phyloP scores from a whole-genome alignment of 2,329 filamentous ascomycete genomes.

The Claviceps cyperi region DNA sequence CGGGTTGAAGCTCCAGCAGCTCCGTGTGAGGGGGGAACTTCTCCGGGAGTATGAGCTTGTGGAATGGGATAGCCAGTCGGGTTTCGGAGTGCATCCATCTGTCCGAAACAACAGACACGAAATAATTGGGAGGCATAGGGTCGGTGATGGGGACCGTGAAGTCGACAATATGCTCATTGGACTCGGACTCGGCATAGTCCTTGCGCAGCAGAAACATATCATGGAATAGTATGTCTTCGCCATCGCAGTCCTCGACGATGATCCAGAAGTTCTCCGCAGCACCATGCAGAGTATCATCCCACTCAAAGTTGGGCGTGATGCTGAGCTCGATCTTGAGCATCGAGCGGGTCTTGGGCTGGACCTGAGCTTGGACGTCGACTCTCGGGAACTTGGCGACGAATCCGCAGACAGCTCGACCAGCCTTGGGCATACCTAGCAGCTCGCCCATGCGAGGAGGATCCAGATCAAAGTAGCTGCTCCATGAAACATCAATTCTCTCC shows the following conservation, averaged over 20 bases:
- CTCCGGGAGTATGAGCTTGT: conserved; percentile 85
- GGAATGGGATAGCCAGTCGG: conserved; percentile 82
- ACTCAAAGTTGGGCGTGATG: conserved; percentile 88
- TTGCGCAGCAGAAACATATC: conserved; percentile 86
- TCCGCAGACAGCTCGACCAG: conserved; percentile 70
- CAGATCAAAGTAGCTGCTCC: conserved; percentile 87
- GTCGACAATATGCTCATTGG: conserved; percentile 88
- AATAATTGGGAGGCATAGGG: conserved; percentile 97
- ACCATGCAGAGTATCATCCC: conserved; percentile 84
- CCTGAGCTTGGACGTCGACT: conserved; percentile 81
- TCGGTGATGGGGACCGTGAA: conserved; percentile 95
- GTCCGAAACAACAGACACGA: conserved; percentile 87
- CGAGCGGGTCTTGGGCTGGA: conserved; percentile 87
- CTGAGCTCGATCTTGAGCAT: conserved; percentile 83
- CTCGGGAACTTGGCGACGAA: conserved; percentile 87
- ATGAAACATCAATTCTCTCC: conserved; percentile 87
- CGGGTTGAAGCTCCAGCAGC: conserved; percentile 77
- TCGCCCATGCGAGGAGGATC: conserved; percentile 95
- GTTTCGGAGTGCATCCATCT: conserved; percentile 98
- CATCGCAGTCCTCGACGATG: conserved; percentile 90
- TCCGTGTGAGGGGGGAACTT: conserved; percentile 92
- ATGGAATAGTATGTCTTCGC: conserved; percentile 88
- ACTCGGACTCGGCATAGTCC: conserved; percentile 72
- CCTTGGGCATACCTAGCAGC: conserved; percentile 77
- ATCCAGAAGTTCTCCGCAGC: conserved; percentile 92